Conservation (phyloP, 768 basidiomycete genomes). For the Artomyces pyxidatus region DNA sequence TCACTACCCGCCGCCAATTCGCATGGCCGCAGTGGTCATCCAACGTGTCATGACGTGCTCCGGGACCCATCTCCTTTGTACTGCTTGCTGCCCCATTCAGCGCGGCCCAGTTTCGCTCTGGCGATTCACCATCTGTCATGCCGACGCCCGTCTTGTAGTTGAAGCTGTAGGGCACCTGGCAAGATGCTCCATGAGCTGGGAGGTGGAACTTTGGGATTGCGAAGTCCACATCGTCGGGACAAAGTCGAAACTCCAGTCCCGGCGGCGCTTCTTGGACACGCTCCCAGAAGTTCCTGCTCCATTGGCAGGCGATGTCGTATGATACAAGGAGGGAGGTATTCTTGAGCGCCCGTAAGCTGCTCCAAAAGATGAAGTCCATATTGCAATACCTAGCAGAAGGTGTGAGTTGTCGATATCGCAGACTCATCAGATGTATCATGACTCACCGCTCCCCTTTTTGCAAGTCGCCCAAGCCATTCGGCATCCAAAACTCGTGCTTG, state of each 20-base stretch:
- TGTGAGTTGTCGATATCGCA: too few relatives aligned
- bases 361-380: not conserved
- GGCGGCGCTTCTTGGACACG: not conserved
- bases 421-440: too few relatives aligned
- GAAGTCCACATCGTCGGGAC: not conserved
- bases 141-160: conserved; percentile 17
- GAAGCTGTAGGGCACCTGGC: conserved; percentile 22
- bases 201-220: conserved; percentile 26
- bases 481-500: too few relatives aligned
- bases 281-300: conserved; percentile 14
- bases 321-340: not conserved
- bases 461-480: too few relatives aligned
- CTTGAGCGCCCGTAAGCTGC: not conserved
- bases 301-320: conserved; percentile 25
- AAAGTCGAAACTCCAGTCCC: not conserved
- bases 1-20: conserved; percentile 25
- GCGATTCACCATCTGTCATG: conserved; percentile 28
- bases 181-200: conserved; percentile 17
- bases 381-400: not conserved
- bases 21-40: conserved; percentile 19
- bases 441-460: too few relatives aligned
- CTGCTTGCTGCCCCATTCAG: conserved; percentile 22
- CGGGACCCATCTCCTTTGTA: conserved; percentile 30
- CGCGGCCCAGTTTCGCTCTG: conserved; percentile 25
- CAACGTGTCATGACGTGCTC: conserved; percentile 19